phyloP scores from a whole-genome alignment of 2,329 filamentous ascomycete species.

The Alternaria triticimaculans region DNA sequence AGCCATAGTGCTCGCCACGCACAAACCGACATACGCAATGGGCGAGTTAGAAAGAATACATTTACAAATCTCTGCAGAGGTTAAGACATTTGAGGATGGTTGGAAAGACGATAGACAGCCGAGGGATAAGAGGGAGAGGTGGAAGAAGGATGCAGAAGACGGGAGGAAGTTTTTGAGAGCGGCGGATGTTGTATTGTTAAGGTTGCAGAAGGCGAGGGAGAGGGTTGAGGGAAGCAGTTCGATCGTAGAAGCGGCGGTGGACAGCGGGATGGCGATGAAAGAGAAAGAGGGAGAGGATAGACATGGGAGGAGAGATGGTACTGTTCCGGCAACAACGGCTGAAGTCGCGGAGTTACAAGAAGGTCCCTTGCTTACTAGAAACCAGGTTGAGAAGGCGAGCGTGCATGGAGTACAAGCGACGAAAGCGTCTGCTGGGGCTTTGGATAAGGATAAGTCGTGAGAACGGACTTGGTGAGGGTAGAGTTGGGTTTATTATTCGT shows the following conservation, averaged over 20 bases:
- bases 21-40: constrained; percentile 26
- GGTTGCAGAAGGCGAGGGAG: constrained; percentile 10
- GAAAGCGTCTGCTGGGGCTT: neutral
- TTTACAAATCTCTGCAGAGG: constrained; percentile 20
- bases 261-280: neutral
- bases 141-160: constrained; percentile 31
- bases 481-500: neutral
- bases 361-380: neutral
- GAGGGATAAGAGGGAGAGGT: constrained; percentile 21
- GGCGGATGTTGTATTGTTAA: constrained; percentile 21
- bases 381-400: constrained; percentile 1
- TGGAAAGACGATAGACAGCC: constrained; percentile 5
- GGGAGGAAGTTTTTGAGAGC: constrained; percentile 27
- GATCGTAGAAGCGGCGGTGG: neutral
- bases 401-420: neutral
- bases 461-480: neutral
- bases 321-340: neutral
- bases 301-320: neutral
- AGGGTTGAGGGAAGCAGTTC: neutral
- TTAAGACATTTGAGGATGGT: constrained; percentile 26
- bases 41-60: constrained; percentile 28
- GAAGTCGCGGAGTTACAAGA: neutral
- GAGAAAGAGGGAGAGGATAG: neutral
- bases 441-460: constrained; percentile 3
- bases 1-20: neutral